Evolutionary conservation across 805 yeast species (phyloP), one percentile per base, ranked within the genome.

Genomic region (Candida maris): DNA sequence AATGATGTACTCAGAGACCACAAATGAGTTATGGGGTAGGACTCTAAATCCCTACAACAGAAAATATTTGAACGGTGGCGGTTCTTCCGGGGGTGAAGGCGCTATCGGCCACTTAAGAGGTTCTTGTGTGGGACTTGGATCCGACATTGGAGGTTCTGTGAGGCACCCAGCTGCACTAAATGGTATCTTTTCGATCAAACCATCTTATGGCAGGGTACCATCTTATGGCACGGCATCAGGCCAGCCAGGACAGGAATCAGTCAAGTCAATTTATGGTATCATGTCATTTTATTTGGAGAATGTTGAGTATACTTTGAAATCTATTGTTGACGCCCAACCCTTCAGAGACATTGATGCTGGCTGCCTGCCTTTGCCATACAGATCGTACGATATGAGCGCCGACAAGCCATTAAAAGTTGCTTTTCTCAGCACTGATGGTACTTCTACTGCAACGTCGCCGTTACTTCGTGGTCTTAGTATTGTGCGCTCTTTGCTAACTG

Each of bases 21-120:
- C 59, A 39, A 73, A 75, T 45, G 68, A 68, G 49, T 57, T 78
- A 42, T 67, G 64, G 35, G 81, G 81, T 2, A 58, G 68, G 29
- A 68, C 80, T 3, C 52, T 63, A 41, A 77, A 77, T 47, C 70
- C 81, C 0, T 58, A 61, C 53, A 75, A 78, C 44, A 61, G 75
- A 27, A 12, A 12, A 18, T 57, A 65, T 27, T 62, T 77, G 41
- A 67, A 79, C 6, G 68, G 77, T 1, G 85, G 85, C 36, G 85
- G 85, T 10, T 73, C 80, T 2, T 74, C 82, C 2, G 78, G 81
- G 16, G 85, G 85, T 33, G 85, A 78, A 52, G 81, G 81, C 35
- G 72, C 83, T 0, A 51, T 75, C 34, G 66, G 76, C 26, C 78
- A 72, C 1, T 65, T 73, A 51, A 70, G 71, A 31, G 84, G 79